These are phyloP conservation scores for Exserohilum rostratum DNA, from an alignment of 2,329 filamentous ascomycete species.

Conservation along the genomic window DNA sequence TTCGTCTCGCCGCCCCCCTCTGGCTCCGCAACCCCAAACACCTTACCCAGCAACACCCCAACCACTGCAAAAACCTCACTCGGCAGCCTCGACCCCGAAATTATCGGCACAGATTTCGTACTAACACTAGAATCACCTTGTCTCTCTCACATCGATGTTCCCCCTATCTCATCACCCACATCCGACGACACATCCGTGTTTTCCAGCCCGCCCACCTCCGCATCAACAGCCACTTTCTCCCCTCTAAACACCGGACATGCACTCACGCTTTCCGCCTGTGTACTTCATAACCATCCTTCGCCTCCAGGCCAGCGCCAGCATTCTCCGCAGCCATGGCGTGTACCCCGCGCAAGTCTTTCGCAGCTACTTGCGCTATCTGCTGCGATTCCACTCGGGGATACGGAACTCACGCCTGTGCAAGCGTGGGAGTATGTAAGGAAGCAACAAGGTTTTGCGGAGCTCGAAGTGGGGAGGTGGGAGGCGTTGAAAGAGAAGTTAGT, in stretches of 20 bases:
- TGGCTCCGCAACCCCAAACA: not conserved
- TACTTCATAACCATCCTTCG: constrained; percentile 29
- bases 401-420: constrained; percentile 47
- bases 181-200: too few relatives aligned
- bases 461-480: constrained; percentile 30
- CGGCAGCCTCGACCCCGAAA: constrained; percentile 6
- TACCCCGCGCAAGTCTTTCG: constrained; percentile 24
- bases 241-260: constrained; percentile 32
- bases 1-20: not conserved
- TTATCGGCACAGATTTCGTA: constrained; percentile 42
- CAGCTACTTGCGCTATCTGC: constrained; percentile 26
- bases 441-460: constrained; percentile 28
- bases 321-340: constrained; percentile 19
- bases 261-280: constrained; percentile 36
- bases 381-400: constrained; percentile 24
- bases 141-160: constrained; percentile 36
- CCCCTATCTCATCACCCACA: not conserved
- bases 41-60: not conserved
- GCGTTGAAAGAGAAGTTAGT: constrained; percentile 33
- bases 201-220: not conserved
- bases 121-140: constrained; percentile 47
- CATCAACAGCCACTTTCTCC: constrained; percentile 2
- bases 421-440: constrained; percentile 44
- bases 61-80: not conserved
- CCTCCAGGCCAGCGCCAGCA: constrained; percentile 4